These are phyloP conservation scores for Aspergillus incahuasiensis DNA, from an alignment of 495 filamentous ascomycete species.

Conservation along the genomic window DNA sequence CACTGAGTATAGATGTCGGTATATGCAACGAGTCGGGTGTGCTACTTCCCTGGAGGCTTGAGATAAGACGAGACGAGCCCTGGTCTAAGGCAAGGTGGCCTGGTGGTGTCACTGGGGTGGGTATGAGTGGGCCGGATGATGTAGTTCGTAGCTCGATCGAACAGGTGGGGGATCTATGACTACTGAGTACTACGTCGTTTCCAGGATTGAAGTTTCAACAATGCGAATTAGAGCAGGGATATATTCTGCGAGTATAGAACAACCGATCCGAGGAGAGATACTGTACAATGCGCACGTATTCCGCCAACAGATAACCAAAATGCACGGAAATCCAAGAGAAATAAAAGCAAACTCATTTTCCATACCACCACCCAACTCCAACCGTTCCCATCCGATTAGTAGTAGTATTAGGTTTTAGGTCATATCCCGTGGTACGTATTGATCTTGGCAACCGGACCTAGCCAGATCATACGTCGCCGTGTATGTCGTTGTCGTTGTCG, in stretches of 20 bases:
- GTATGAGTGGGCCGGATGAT: too few relatives aligned
- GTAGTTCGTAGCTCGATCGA: too few relatives aligned
- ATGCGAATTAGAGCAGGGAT: not conserved
- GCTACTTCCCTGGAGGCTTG: too few relatives aligned
- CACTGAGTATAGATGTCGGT: too few relatives aligned
- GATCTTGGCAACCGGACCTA: not conserved
- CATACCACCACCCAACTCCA: not conserved
- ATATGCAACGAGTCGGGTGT: too few relatives aligned
- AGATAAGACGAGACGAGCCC: too few relatives aligned
- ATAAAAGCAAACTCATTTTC: not conserved
- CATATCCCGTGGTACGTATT: not conserved
- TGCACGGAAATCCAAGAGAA: not conserved
- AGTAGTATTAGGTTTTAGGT: not conserved
- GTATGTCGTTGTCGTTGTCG: not conserved
- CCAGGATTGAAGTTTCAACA: not conserved
- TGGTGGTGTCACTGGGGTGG: too few relatives aligned
- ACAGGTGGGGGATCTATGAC: too few relatives aligned
- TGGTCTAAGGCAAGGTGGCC: too few relatives aligned
- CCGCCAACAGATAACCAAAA: not conserved
- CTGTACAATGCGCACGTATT: not conserved
- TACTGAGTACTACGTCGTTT: not conserved
- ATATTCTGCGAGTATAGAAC: not conserved
- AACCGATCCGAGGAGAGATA: not conserved
- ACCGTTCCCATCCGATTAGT: not conserved
- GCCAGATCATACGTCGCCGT: not conserved